Evolutionary conservation across 176 grass and related monocot genomes (phyloP).

Genomic region (Ananas comosus): DNA sequence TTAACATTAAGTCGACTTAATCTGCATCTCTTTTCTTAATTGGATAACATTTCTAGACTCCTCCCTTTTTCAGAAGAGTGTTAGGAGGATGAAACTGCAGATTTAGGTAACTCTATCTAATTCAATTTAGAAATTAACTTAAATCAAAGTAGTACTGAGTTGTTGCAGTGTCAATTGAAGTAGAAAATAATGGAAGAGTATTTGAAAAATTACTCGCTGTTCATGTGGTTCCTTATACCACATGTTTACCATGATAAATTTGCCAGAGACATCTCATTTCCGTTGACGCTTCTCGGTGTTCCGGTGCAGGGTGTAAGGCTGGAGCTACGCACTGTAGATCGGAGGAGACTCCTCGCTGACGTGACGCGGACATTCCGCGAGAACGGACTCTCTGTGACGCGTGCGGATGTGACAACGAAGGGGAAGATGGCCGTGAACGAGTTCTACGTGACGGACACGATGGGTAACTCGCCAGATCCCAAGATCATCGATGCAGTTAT

Average conservation of each 20-base stretch:
- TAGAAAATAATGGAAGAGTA: background rate
- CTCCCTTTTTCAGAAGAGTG: too few species aligned
- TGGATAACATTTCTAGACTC: too few species aligned
- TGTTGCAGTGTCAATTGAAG: too few species aligned
- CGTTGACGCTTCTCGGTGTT: background rate
- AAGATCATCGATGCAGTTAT: slow-evolving; percentile 56
- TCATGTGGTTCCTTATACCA: background rate
- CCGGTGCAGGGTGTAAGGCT: slow-evolving; percentile 54
- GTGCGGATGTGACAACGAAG: slow-evolving; percentile 68
- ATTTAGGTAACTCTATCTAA: too few species aligned
- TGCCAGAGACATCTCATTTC: background rate
- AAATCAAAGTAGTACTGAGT: too few species aligned
- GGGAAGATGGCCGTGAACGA: slow-evolving; percentile 57
- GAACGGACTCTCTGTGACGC: slow-evolving; percentile 74
- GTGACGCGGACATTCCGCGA: slow-evolving; percentile 82
- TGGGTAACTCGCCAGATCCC: slow-evolving; percentile 48
- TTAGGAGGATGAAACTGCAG: too few species aligned
- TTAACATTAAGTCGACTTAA: too few species aligned
- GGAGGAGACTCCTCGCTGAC: slow-evolving; percentile 66
- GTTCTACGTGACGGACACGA: slow-evolving; percentile 68
- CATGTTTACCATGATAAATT: too few species aligned
- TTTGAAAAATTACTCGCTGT: background rate
- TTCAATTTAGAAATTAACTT: too few species aligned
- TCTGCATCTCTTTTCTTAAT: too few species aligned
- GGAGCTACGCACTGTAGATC: slow-evolving; percentile 59